Base-by-base conservation (phyloP, 345 rosid species). In the Hevea brasiliensis region DNA sequence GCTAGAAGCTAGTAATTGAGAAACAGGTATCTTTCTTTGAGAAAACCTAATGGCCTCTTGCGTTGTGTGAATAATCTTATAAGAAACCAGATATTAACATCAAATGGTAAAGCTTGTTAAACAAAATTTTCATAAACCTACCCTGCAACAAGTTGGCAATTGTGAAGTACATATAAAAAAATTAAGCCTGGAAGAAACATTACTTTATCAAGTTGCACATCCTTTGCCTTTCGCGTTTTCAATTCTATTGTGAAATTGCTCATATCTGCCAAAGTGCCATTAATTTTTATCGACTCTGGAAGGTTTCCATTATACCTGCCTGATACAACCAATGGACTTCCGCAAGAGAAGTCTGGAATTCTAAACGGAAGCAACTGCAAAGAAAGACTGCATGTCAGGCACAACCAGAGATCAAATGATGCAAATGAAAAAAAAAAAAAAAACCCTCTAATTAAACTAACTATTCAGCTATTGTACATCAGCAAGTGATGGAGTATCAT, bases 191-290 rank as follows among this genome's bases (percentile, higher is more conserved):
- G 63, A 29, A 51, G 40, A 65, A 41, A 53, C 9, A 48, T 70
- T 79, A 79, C 82, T 42, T 44, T 65, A 74, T 79, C 76, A 60
- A 71, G 68, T 40, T 66, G 82, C 37, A 79, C 17, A 59, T 74
- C 69, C 35, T 74, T 79, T 11, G 75, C 40, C 66, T 54, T 74
- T n/a, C 35, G 41, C 3, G 73, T 62, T 70, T 74, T 71, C 68
- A 74, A 9, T 17, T 79, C 79, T 71, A 74, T 45, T 13, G 75
- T 50, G 63, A 79, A 71, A 40, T 48, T 74, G 50, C 64, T 74
- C 79, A 66, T 79, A 53, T 79, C 82, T 53, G 79, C 51, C 76
- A 74, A 65, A 15, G 47, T 65, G 72, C 82, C 82, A 56, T 68
- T 74, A 20, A 79, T 11, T 71, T 53, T 70, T 45, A 79, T 58